Evolutionary conservation across 106 monocot species (phyloP).

Genomic region (Xerophyta viscosa): DNA sequence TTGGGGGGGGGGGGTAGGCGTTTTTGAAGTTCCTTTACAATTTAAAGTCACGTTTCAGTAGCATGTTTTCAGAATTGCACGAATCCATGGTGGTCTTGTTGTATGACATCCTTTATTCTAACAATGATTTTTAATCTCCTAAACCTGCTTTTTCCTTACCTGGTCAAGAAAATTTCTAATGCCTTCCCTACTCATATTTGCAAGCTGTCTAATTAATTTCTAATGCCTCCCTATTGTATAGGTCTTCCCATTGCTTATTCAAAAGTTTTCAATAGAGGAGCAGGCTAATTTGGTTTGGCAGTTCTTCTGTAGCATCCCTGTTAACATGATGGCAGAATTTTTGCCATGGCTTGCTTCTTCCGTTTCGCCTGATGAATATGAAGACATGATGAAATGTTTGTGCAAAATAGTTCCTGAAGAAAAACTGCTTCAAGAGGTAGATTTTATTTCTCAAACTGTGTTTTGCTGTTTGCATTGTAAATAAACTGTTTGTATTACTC

Average conservation of each 20-base stretch:
- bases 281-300: slow-evolving; percentile 96
- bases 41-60: too few relatives aligned
- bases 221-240: slow-evolving; percentile 20
- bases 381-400: slow-evolving; percentile 76
- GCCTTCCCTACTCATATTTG: too few relatives aligned
- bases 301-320: slow-evolving; percentile 96
- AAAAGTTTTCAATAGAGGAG: slow-evolving; percentile 89
- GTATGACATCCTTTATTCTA: too few relatives aligned
- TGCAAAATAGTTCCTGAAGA: slow-evolving; percentile 83
- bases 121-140: too few relatives aligned
- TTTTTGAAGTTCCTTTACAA: too few relatives aligned
- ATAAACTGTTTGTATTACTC: too few relatives aligned
- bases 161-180: too few relatives aligned
- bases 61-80: too few relatives aligned
- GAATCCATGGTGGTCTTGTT: too few relatives aligned
- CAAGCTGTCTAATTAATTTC: not conserved
- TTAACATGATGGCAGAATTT: slow-evolving; percentile 86
- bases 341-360: slow-evolving; percentile 89
- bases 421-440: slow-evolving; percentile 90
- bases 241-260: slow-evolving; percentile 93
- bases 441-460: not conserved
- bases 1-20: too few relatives aligned
- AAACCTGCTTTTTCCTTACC: too few relatives aligned
- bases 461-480: too few relatives aligned
- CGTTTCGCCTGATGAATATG: slow-evolving; percentile 70